Evolutionary conservation across 2,329 filamentous ascomycete genomes (phyloP), one percentile per base, ranked within the genome.

Genomic region (Macrophomina pseudophaseolina): DNA sequence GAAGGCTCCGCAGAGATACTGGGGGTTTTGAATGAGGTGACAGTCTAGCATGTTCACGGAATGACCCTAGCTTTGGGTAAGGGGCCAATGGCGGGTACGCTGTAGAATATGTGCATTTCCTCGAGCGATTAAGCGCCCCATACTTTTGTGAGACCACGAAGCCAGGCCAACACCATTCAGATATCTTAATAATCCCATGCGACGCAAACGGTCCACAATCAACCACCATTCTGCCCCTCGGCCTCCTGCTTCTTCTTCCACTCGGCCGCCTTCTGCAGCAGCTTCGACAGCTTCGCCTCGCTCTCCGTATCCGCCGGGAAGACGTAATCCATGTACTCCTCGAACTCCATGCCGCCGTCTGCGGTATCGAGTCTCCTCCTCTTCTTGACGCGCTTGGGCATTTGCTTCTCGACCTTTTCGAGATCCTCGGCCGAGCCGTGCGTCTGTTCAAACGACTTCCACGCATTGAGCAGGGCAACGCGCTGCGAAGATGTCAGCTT

Each of bases 261-360:
- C 71, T 89, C 88, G 78, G 93, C 90, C 66, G 94, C 94, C 86
- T 90, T 90, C 69, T 92, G 90, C 81, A 97, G 82, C 77, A 98
- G 84, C 76, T 91, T 92, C 62, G 91, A 91, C 78, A 97, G 82
- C 73, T 92, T 94, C 71, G 91, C 91, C 66, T 91, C 90, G 76
- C 92, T 90, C 81, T 92, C 88, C 78, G 97, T 94, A 81, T 98
- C 95, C 4, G 92, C 93, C 0, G 95, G 95, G 87, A 99, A 99
- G 40, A 99, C 88, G 74, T 97, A 98, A 78, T 98, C 95, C 81
- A 95, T 88, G 79, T 97, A 98, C 82, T 99, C 95, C 84, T 99
- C 93, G 82, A 93, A 97, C 44, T 88, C 90, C 56, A 62, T 63
- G 30, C 58, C 65, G 12, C 65, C 65, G n/a, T 66, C 64, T 77